A percentile compares a stretch with the other conserved stretches of the same genome.
phyloP scores from a whole-genome alignment of 495 filamentous ascomycete species.

The Trichoderma gamsii region DNA sequence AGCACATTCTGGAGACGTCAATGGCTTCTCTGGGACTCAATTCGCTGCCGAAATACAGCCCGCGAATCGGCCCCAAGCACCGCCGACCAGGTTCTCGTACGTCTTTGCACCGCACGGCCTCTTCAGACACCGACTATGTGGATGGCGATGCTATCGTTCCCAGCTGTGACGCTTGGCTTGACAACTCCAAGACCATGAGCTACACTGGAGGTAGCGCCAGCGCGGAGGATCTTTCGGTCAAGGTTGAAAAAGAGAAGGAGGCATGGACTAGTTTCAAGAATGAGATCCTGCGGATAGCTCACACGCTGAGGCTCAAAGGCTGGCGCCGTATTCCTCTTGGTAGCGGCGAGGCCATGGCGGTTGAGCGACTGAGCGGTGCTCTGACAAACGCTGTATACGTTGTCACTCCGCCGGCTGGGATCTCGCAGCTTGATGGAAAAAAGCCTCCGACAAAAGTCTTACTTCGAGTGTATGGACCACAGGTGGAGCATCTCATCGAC shows the following conservation, averaged over 20 bases:
- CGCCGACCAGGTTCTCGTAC: conserved; percentile 30
- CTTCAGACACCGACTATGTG: conserved; percentile 76
- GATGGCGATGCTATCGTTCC: conserved; percentile 69
- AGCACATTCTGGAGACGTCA: conserved; percentile 62
- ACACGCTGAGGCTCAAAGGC: conserved; percentile 81
- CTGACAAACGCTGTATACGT: conserved; percentile 96
- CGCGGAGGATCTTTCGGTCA: conserved; percentile 38
- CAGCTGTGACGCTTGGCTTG: conserved; percentile 69
- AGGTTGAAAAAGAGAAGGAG: conserved; percentile 58
- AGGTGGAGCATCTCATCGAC: conserved; percentile 94
- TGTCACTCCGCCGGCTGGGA: conserved; percentile 69
- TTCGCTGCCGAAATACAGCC: conserved; percentile 30
- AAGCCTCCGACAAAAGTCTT: conserved; percentile 62
- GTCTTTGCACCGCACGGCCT: conserved; percentile 33
- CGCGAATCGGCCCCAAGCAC: conserved; percentile 28
- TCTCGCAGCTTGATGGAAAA: conserved; percentile 33
- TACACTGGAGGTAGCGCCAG: conserved; percentile 59
- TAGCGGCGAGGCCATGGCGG: conserved; percentile 59
- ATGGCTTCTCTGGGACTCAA: conserved; percentile 41
- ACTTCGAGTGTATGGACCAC: conserved; percentile 88
- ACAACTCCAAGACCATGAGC: conserved; percentile 81
- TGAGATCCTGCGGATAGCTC: conserved; percentile 81
- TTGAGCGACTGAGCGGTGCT: conserved; percentile 84
- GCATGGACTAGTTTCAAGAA: conserved; percentile 78
- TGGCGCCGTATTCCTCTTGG: conserved; percentile 77